A percentile compares a stretch with the other conserved stretches of the same genome.
These are phyloP conservation scores for Hyphopichia homilentoma DNA, from an alignment of 805 yeast genomes.

Conservation along the genomic window DNA sequence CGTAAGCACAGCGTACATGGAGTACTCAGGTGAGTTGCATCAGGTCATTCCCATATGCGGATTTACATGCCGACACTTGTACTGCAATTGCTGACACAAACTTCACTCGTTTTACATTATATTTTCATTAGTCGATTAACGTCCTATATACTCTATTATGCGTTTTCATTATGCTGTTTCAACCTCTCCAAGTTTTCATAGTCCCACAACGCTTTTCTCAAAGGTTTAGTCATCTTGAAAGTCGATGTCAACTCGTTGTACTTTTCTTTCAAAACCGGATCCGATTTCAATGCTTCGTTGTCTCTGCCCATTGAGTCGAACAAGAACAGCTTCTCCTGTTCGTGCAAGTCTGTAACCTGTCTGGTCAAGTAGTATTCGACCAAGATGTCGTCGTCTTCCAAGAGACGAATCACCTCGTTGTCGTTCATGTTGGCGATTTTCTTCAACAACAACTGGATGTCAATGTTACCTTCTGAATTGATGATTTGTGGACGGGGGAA, in stretches of 20 bases:
- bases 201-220: constrained; percentile 17
- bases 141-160: too few relatives aligned
- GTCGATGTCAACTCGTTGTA: constrained; percentile 12
- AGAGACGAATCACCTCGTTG: constrained; percentile 11
- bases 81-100: too few relatives aligned
- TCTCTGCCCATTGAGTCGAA: constrained; percentile 15
- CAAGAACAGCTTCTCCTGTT: constrained; percentile 12
- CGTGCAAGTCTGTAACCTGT: constrained; percentile 16
- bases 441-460: constrained; percentile 5
- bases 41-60: too few relatives aligned
- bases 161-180: constrained; percentile 5
- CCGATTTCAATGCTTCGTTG: constrained; percentile 5
- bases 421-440: constrained; percentile 10
- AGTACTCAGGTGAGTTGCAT: too few relatives aligned
- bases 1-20: too few relatives aligned
- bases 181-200: constrained; percentile 15
- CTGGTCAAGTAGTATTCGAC: constrained; percentile 17
- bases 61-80: too few relatives aligned
- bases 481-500: constrained; percentile 8
- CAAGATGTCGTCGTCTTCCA: constrained; percentile 15
- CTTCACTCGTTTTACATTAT: too few relatives aligned
- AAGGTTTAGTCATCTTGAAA: constrained; percentile 16
- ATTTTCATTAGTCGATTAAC: too few relatives aligned
- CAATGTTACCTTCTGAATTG: constrained; percentile 8
- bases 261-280: constrained; percentile 4